Conservation (phyloP, 345 rosid genomes). For the Eucalyptus paniculata region DNA sequence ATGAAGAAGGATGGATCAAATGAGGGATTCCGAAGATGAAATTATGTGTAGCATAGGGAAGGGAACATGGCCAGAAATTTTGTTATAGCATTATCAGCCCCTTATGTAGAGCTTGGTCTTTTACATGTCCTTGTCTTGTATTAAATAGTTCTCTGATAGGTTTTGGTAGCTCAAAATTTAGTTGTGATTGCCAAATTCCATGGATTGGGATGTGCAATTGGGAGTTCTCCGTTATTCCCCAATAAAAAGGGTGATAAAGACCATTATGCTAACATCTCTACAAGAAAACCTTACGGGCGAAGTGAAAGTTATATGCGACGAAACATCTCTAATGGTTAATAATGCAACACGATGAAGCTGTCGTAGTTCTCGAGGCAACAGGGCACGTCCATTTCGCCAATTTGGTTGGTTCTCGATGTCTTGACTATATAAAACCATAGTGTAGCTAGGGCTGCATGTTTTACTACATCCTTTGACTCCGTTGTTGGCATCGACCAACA, state of each 20-base stretch:
- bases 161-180: not conserved
- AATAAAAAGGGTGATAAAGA: not conserved
- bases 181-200: not conserved
- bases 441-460: not conserved
- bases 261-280: not conserved
- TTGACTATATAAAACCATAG: not conserved
- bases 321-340: not conserved
- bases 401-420: not conserved
- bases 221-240: not conserved
- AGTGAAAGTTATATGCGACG: not conserved
- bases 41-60: not conserved
- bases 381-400: not conserved
- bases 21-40: not conserved
- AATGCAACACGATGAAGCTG: not conserved
- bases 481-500: not conserved
- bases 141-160: not conserved
- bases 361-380: not conserved
- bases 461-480: not conserved
- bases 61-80: not conserved
- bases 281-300: not conserved
- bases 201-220: not conserved
- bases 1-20: not conserved
- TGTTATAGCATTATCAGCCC: not conserved
- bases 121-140: not conserved
- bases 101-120: not conserved